Conservation (phyloP, 2,329 filamentous ascomycete species). For the Diaporthe citriasiana region DNA sequence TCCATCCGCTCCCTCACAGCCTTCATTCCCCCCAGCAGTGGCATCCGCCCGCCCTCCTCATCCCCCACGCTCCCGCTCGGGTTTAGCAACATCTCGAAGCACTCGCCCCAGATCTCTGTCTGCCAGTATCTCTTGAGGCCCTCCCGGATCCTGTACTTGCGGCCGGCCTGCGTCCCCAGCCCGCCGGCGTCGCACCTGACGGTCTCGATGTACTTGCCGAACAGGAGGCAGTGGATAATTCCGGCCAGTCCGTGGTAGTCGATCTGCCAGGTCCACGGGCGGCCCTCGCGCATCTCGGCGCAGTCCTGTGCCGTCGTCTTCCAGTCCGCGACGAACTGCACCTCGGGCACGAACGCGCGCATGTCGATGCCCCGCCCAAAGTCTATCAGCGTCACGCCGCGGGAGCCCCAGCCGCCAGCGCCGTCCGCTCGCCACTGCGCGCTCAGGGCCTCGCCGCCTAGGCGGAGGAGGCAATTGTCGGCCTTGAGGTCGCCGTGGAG, state of each 20-base stretch:
- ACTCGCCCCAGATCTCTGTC: constrained; percentile 86
- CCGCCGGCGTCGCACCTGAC: constrained; percentile 67
- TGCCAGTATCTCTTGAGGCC: constrained; percentile 96
- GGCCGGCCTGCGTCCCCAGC: constrained; percentile 67
- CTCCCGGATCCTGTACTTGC: constrained; percentile 85
- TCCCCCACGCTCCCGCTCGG: constrained; percentile 72
- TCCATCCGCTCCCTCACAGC: constrained; percentile 84
- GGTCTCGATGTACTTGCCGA: constrained; percentile 95
- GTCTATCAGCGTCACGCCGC: constrained; percentile 90
- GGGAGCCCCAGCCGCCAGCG: constrained; percentile 80
- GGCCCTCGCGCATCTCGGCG: constrained; percentile 92
- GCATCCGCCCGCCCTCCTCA: constrained; percentile 79
- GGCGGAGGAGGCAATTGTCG: constrained; percentile 93
- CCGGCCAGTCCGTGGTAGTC: constrained; percentile 96
- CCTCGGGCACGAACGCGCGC: constrained; percentile 81
- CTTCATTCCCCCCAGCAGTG: constrained; percentile 79
- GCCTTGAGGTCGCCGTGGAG: constrained; percentile 95
- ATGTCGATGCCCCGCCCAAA: constrained; percentile 97
- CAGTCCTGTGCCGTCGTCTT: constrained; percentile 89
- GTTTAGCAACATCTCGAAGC: constrained; percentile 90
- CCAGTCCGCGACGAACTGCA: constrained; percentile 96
- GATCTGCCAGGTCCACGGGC: constrained; percentile 97
- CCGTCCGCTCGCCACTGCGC: constrained; percentile 81
- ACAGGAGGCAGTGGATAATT: constrained; percentile 88
- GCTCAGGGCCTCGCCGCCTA: constrained; percentile 72